Evolutionary conservation across 2,329 filamentous ascomycete species (phyloP), one percentile per base, ranked within the genome.

Genomic region (Aspergillus sp.): DNA sequence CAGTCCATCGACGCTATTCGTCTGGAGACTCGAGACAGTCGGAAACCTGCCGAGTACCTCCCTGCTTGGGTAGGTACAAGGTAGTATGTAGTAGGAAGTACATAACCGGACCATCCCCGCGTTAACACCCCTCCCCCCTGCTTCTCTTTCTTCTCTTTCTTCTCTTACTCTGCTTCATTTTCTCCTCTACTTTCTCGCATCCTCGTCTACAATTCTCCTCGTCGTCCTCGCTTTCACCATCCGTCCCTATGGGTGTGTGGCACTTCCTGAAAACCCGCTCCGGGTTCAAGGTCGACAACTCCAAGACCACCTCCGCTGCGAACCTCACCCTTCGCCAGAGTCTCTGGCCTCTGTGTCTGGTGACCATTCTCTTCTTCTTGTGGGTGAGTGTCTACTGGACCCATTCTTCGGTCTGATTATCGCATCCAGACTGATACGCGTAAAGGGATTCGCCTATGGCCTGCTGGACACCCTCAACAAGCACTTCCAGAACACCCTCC

Each of bases 401-500:
- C 16, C 14, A n/a, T 38, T 3, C 35, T n/a, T 14, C 11, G 11
- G 19, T 11, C 14, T 20, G 14, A n/a, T 20, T 13, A 4, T 3
- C 11, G 14, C 13, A 24, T 6, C 30, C 45, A 49, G 38, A 40
- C 14, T 24, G 9, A 30, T 36, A 13, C 22, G 11, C 35, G 20
- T 59, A 73, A n/a, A n/a, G 71, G 76, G 76, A 4, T 77, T 78
- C 49, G 73, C 76, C 26, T 79, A 79, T 60, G 75, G 76, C n/a
- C 58, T 80, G 56, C 62, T 76, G 30, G 76, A 79, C 62, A 76
- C 76, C 3, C 63, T 80, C 45, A 80, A 80, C 63, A 78, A 79
- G 52, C 81, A 83, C 63, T 83, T 84, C 65, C 81, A 84, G 57
- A 79, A 77, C 47, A 79, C 79, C 2, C 71, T 84, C 13, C 64